Conservation (phyloP, 2,329 filamentous ascomycete species). For the Lomentospora prolificans region DNA sequence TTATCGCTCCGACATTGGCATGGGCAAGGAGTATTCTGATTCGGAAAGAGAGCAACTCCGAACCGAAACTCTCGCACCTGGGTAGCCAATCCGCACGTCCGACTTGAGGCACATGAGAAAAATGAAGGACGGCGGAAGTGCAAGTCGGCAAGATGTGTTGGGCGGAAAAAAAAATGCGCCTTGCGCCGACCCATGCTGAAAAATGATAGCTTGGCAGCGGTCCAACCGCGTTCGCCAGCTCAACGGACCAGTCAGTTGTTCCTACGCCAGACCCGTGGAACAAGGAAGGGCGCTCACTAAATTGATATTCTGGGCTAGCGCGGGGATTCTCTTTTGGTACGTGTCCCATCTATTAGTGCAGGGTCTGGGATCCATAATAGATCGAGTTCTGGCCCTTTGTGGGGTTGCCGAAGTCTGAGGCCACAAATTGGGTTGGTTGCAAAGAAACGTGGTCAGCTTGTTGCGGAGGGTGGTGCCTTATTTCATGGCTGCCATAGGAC, state of each 20-base stretch:
- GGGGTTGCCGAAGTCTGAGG: background rate
- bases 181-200: too few species aligned
- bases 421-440: background rate
- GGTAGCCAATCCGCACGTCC: background rate
- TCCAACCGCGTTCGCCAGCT: background rate
- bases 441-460: background rate
- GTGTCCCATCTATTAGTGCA: too few species aligned
- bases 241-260: background rate
- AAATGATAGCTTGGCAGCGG: too few species aligned
- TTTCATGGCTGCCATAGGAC: background rate
- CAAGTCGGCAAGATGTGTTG: too few species aligned
- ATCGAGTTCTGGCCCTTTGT: too few species aligned
- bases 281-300: background rate
- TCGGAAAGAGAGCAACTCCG: too few species aligned
- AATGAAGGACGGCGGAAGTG: too few species aligned
- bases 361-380: too few species aligned
- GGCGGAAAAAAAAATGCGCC: too few species aligned
- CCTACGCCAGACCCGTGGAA: background rate
- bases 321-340: background rate
- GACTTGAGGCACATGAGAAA: background rate
- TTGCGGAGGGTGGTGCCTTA: background rate
- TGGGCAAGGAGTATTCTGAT: too few species aligned
- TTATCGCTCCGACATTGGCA: too few species aligned
- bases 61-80: background rate
- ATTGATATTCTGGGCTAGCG: too few species aligned